Percentiles rank a stretch among this genome's conserved stretches.
These are phyloP conservation scores for Ascocoryne sarcoides DNA, from an alignment of 2,329 filamentous ascomycete species.

Conservation along the genomic window DNA sequence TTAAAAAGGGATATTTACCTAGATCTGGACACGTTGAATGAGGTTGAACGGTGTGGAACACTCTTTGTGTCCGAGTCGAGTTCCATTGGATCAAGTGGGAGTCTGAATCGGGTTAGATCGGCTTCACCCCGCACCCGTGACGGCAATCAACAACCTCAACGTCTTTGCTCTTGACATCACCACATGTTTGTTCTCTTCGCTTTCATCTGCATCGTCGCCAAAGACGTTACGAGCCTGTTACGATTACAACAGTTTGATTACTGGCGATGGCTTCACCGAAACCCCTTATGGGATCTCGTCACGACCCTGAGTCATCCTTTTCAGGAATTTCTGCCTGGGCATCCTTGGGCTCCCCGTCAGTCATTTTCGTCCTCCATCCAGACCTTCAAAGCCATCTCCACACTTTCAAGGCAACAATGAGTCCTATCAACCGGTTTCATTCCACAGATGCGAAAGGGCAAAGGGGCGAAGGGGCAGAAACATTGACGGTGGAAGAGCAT, in stretches of 20 bases:
- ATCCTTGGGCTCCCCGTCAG: background rate
- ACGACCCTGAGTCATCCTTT: background rate
- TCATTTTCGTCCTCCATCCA: background rate
- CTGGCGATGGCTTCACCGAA: background rate
- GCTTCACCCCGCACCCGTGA: background rate
- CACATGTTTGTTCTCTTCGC: too few relatives aligned
- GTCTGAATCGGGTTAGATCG: background rate
- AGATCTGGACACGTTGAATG: slow-evolving; percentile 3
- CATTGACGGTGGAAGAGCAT: background rate
- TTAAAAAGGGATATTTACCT: background rate
- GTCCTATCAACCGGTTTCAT: background rate
- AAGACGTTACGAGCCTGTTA: background rate
- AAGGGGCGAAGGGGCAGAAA: background rate
- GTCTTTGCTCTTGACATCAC: too few relatives aligned
- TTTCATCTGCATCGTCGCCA: background rate
- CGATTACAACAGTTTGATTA: background rate
- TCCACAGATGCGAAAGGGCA: background rate
- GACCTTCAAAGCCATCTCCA: background rate
- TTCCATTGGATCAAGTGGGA: background rate
- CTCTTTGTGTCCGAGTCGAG: too few relatives aligned
- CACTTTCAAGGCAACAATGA: background rate
- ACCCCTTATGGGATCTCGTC: background rate
- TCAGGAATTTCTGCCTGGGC: background rate
- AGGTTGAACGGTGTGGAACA: too few relatives aligned
- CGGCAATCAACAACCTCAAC: background rate